Evolutionary conservation across 2,329 filamentous ascomycete species (phyloP), one percentile per base, ranked within the genome.

Genomic region (Lomentospora prolificans): DNA sequence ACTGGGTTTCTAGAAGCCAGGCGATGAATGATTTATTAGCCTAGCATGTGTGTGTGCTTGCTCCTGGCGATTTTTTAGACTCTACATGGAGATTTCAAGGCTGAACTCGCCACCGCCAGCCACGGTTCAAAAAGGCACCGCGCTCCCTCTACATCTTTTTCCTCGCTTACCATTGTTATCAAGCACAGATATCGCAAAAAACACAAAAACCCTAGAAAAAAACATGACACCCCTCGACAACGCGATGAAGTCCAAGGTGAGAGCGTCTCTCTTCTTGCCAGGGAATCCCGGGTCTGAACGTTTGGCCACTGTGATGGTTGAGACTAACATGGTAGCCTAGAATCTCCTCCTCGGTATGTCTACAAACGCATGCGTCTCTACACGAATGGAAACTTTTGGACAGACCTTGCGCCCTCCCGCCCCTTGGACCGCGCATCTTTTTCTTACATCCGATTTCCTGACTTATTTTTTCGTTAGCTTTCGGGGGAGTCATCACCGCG

Each of bases 401-500:
- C n/a, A n/a, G n/a, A n/a, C n/a, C n/a, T n/a, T 57, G 30, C 44
- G 22, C 53, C 58, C 59, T 58, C 50, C 19, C 54, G n/a, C n/a
- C 25, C 30, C 24, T 17, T 1, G 3, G 19, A 14, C 19, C 36
- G n/a, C n/a, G n/a, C 36, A 41, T 17, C 7, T 17, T 41, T 41
- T 41, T 41, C 2, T 41, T 41, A 5, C 8, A 17, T 41, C 2
- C 55, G 55, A 30, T 12, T 33, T 12, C 22, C 36, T 55, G 51
- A 51, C 36, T 48, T 17, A 46, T 58, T 50, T 51, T 54, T 41
- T 17, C 14, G 28, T 30, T 33, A 85, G 89, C 85, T 17, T 96
- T 96, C 66, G 84, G 87, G 3, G 89, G 87, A 8, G 78, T 95
- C 54, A 80, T 96, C 12, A 87, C 88, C 5, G 89, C 87, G 2